Evolutionary conservation across 73 alveolate genomes (phyloP), one percentile per base, ranked within the genome.

Genomic region (Paramecium biaurelia): DNA sequence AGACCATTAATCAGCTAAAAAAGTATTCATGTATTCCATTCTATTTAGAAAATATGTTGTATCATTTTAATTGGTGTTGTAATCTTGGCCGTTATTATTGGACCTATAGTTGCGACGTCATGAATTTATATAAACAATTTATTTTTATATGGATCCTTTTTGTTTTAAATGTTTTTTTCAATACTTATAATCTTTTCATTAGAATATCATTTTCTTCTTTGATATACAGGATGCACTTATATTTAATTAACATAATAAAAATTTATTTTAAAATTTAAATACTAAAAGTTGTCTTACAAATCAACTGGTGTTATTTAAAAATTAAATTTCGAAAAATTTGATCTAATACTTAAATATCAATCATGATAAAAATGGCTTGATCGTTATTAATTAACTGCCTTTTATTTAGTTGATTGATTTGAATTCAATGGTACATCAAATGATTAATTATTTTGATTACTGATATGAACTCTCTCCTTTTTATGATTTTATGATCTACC

Each of bases 21-120:
- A 79, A 30, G 90, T 79, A 79, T 24, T 41, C 0, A 21, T 23
- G 1, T 20, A 42, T 14, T 21, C 20, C 1, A 79, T 43, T 43
- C 68, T 47, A 1, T 11, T 24, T 43, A 79, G 90, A 79, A 79
- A 79, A 43, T 79, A 11, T 79, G 90, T 47, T 79, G 90, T 79
- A 23, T 79, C 2, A 42, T 79, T 2, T 45, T 79, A 79, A 47
- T 79, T 6, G 90, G 90, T 11, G 76, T 79, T 8, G 24, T 79
- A 79, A 79, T 79, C 2, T 14, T 79, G 21, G 90, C 90, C 6
- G 72, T 43, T 2, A 79, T 79, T 21, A 42, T 79, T 43, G 70
- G 34, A 42, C 76, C 90, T 11, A 47, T 79, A 38, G 90, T 79
- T 18, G 70, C 56, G 2, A 79, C 90, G 6, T 2, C 70, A 23